Conservation (phyloP, 2,329 filamentous ascomycete genomes). For the Blumeria hordei region DNA sequence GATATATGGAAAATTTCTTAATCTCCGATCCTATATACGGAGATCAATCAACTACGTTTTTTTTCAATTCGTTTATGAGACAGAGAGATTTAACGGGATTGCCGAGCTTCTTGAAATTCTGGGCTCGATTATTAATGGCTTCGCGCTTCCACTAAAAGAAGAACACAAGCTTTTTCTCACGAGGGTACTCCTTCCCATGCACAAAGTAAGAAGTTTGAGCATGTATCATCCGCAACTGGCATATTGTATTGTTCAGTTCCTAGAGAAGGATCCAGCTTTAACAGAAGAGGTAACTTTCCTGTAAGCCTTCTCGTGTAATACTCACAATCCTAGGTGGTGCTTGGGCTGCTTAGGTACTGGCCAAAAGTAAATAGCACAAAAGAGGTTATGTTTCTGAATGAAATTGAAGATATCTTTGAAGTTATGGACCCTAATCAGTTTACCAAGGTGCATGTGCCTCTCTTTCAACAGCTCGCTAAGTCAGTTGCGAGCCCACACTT, state of each 20-base stretch:
- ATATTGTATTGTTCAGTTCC: constrained; percentile 95
- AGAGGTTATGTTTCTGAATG: constrained; percentile 98
- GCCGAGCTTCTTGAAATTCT: constrained; percentile 90
- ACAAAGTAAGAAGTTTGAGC: constrained; percentile 97
- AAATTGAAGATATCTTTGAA: constrained; percentile 98
- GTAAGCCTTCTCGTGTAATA: not conserved
- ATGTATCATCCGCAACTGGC: constrained; percentile 98
- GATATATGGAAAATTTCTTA: constrained; percentile 97
- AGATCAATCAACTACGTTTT: constrained; percentile 99
- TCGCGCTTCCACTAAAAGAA: constrained; percentile 87
- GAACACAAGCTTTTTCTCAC: constrained; percentile 98
- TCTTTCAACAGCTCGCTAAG: constrained; percentile 94
- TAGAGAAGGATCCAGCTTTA: constrained; percentile 89
- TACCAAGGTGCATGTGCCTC: constrained; percentile 88
- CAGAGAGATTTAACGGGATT: constrained; percentile 94
- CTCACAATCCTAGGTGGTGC: constrained; percentile 41
- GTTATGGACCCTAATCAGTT: constrained; percentile 99
- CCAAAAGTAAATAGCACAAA: constrained; percentile 99
- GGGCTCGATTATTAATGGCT: constrained; percentile 97
- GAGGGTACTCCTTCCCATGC: constrained; percentile 70
- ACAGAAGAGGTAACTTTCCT: constrained; percentile 59
- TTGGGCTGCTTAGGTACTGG: constrained; percentile 89
- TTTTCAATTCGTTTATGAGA: constrained; percentile 98
- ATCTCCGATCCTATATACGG: constrained; percentile 87
- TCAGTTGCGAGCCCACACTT: constrained; percentile 97